Evolutionary conservation across 306 rosid genomes (phyloP), one percentile per base, ranked within the genome.

Genomic region (Datisca glomerata): DNA sequence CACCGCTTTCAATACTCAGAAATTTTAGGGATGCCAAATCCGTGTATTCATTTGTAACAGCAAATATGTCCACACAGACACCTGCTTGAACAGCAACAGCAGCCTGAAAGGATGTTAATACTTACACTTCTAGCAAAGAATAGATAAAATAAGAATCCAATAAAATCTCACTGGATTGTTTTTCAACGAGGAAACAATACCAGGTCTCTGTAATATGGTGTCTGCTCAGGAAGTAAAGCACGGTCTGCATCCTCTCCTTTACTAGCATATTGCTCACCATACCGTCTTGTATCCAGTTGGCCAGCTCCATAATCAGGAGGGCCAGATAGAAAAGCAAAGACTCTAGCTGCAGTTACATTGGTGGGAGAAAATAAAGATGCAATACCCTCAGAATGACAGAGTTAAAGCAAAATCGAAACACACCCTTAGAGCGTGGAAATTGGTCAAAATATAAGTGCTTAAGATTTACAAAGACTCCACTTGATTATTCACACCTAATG

Each of bases 241-340:
- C 79, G 86, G 45, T 89, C 97, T 1, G 97, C 95, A 70, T 89
- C 97, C 76, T 83, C 93, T 61, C 97, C 74, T 70, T 80, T 83
- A 77, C 95, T 89, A 31, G 97, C 97, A 74, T 89, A 89, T 60
- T 89, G 97, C 60, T 83, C 95, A 42, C 97, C 95, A 45, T 89
- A 89, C 23, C 95, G 69, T 44, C 93, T 80, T 6, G 97, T 83
- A 63, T 89, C 97, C 69, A 89, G 72, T 43, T 74, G 85, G 46
- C 97, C 97, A 51, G 95, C 76, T 55, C 95, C 97, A 76, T 69
- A 83, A 67, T 89, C 97, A 52, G 95, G 95, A 62, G 95, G 91
- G 25, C 95, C 97, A 23, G 95, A 77, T 34, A 89, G 68, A 70
- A 89, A 80, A 24, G 93, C 86, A 72, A 83, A 83, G 54, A 79